Conservation (phyloP, 78 protist genomes). For the Planoprotostelium fungivorum region DNA sequence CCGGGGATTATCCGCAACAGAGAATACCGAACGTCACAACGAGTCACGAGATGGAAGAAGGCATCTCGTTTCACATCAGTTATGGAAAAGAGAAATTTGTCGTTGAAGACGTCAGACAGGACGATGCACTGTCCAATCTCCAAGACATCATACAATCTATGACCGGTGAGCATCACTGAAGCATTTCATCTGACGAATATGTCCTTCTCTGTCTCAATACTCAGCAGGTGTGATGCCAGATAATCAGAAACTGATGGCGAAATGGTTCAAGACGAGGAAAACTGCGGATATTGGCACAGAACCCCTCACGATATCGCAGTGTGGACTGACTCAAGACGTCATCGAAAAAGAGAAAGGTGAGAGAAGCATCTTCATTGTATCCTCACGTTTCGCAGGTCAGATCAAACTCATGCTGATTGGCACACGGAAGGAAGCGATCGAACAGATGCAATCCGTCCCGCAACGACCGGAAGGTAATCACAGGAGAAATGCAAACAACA, state of each 20-base stretch:
- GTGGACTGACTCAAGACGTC: neutral
- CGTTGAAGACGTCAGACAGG: neutral
- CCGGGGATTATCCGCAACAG: too few species aligned
- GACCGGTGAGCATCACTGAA: neutral
- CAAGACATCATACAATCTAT: neutral
- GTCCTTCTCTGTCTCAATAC: neutral
- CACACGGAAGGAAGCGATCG: neutral
- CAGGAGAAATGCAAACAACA: neutral
- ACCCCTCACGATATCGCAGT: neutral
- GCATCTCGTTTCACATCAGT: too few species aligned
- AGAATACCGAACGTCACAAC: too few species aligned
- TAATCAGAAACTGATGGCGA: neutral
- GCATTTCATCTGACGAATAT: neutral
- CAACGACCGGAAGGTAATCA: neutral
- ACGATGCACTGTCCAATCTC: neutral
- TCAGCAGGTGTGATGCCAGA: neutral
- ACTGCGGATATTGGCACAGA: neutral
- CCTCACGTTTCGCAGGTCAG: neutral
- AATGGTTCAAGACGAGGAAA: neutral
- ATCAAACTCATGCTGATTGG: neutral
- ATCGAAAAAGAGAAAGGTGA: neutral
- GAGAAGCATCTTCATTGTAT: neutral
- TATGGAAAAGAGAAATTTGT: neutral
- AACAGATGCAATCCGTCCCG: neutral
- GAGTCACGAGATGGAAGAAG: too few species aligned